Evolutionary conservation across 2,329 filamentous ascomycete species (phyloP).

Genomic region (Metarhizium rileyi): DNA sequence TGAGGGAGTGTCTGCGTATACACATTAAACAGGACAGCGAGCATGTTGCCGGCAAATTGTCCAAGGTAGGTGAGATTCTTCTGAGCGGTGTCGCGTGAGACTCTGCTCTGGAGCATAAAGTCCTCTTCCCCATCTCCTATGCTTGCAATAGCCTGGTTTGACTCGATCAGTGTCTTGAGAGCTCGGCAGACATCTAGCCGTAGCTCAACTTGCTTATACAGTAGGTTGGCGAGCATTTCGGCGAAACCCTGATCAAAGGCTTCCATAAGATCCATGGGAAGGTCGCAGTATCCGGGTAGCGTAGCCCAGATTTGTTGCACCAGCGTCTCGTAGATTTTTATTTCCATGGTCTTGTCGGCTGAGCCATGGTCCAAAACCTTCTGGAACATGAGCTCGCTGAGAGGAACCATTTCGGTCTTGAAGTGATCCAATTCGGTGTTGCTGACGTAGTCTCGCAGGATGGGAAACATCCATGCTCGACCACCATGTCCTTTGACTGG

Average conservation of each 20-base stretch:
- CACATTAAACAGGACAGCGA: slow-evolving; percentile 97
- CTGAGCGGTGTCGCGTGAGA: slow-evolving; percentile 64
- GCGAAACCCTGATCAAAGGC: slow-evolving; percentile 84
- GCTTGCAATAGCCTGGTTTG: slow-evolving; percentile 71
- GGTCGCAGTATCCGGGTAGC: slow-evolving; percentile 87
- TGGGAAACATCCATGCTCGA: slow-evolving; percentile 87
- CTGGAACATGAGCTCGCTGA: slow-evolving; percentile 87
- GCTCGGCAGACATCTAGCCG: slow-evolving; percentile 80
- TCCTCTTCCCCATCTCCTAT: slow-evolving; percentile 61
- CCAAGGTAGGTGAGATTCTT: slow-evolving; percentile 78
- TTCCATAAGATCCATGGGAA: slow-evolving; percentile 67
- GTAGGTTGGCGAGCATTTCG: slow-evolving; percentile 79
- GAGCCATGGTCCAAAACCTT: slow-evolving; percentile 72
- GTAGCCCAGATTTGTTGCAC: slow-evolving; percentile 94
- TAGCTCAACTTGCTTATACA: slow-evolving; percentile 86
- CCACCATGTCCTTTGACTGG: slow-evolving; percentile 70
- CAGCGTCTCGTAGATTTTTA: slow-evolving; percentile 95
- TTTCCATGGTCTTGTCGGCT: slow-evolving; percentile 84
- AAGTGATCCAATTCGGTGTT: slow-evolving; percentile 87
- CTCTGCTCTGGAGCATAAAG: slow-evolving; percentile 65
- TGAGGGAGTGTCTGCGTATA: slow-evolving; percentile 95
- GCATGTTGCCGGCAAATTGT: slow-evolving; percentile 72
- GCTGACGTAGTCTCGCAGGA: slow-evolving; percentile 79
- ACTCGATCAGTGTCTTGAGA: slow-evolving; percentile 80
- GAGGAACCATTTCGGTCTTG: slow-evolving; percentile 71